phyloP scores from a whole-genome alignment of 2,329 filamentous ascomycete species.

The Xylariaceae sp. region DNA sequence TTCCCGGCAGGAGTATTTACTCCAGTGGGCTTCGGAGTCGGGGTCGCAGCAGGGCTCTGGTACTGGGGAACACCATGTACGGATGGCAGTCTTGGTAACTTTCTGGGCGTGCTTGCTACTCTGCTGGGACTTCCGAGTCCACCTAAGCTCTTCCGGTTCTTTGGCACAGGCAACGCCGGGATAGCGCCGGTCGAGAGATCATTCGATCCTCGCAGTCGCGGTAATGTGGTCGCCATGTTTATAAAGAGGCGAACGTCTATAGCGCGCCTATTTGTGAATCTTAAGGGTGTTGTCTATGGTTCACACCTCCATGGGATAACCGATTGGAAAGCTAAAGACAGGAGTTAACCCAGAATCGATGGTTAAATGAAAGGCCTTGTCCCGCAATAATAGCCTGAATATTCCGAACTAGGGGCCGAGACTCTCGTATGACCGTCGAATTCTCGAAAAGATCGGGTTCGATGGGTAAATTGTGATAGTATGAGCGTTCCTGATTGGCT shows the following conservation, averaged over 20 bases:
- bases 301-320: slow-evolving; percentile 18
- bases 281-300: slow-evolving; percentile 1
- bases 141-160: slow-evolving; percentile 63
- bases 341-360: neutral
- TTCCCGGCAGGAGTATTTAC: slow-evolving; percentile 55
- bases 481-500: slow-evolving; percentile 12
- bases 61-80: slow-evolving; percentile 45
- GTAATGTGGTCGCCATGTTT: slow-evolving; percentile 57
- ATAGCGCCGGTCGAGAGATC: slow-evolving; percentile 67
- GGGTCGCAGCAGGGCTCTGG: slow-evolving; percentile 48
- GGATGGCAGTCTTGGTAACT: slow-evolving; percentile 52
- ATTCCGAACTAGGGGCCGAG: neutral
- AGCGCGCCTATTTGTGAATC: slow-evolving; percentile 3
- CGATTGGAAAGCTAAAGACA: neutral
- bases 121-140: slow-evolving; percentile 40
- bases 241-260: slow-evolving; percentile 17
- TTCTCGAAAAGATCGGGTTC: slow-evolving; percentile 1
- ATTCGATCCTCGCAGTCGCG: slow-evolving; percentile 61
- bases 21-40: slow-evolving; percentile 50
- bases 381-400: slow-evolving; percentile 10
- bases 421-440: neutral
- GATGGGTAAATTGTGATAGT: neutral
- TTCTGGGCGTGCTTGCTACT: slow-evolving; percentile 48
- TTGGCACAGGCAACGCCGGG: slow-evolving; percentile 67
- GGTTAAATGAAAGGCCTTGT: neutral